phyloP scores from a whole-genome alignment of 805 yeast genomes.

The Diddensiella transvaalensis region DNA sequence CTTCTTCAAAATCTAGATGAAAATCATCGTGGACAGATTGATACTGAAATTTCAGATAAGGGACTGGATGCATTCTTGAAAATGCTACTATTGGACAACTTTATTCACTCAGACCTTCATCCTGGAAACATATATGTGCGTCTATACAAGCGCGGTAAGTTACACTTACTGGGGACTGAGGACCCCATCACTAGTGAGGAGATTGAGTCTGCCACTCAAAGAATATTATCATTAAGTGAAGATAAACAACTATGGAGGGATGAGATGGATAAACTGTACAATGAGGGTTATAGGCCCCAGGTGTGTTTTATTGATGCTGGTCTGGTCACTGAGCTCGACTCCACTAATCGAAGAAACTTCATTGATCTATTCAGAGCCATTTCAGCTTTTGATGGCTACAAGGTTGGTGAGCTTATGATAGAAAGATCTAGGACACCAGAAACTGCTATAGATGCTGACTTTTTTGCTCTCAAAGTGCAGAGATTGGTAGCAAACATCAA shows the following conservation, averaged over 20 bases:
- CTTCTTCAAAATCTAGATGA: constrained; percentile 44
- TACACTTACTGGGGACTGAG: constrained; percentile 35
- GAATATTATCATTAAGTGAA: constrained; percentile 24
- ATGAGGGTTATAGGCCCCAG: constrained; percentile 72
- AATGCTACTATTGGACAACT: constrained; percentile 90
- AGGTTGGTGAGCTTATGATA: constrained; percentile 93
- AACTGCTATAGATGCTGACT: constrained; percentile 77
- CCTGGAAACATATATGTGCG: constrained; percentile 91
- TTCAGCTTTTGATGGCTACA: constrained; percentile 88
- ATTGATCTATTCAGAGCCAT: constrained; percentile 84
- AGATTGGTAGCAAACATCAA: constrained; percentile 76
- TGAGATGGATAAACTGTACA: constrained; percentile 44
- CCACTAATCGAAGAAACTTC: constrained; percentile 73
- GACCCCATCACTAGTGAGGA: constrained; percentile 23
- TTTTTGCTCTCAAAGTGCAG: constrained; percentile 85
- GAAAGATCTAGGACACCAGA: constrained; percentile 94
- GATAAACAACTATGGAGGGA: constrained; percentile 43
- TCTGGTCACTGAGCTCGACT: constrained; percentile 82
- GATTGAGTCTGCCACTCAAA: constrained; percentile 23
- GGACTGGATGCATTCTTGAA: constrained; percentile 88
- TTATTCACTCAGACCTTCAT: constrained; percentile 94
- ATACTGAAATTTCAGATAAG: constrained; percentile 59
- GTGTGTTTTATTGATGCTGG: constrained; percentile 92
- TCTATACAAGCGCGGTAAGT: constrained; percentile 45
- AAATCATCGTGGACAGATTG: constrained; percentile 36